A percentile compares a stretch with the other conserved stretches of the same genome.
Conservation (phyloP, 495 filamentous ascomycete species). For the Aspergillus cavernicola region DNA sequence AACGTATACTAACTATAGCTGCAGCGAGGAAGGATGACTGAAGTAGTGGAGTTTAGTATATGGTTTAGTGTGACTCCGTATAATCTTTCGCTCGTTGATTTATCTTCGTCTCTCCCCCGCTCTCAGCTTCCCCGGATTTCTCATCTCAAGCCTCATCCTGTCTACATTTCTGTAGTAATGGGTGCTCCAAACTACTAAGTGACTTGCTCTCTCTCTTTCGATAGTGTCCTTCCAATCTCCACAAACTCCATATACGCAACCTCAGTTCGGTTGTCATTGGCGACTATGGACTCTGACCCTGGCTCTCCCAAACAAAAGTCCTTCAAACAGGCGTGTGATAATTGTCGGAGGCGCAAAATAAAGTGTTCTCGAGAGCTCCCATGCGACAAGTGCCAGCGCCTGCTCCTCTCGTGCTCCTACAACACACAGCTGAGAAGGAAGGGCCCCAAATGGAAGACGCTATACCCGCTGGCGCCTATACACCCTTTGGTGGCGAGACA, state of each 20-base stretch:
- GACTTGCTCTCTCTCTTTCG: too few relatives aligned
- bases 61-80: neutral
- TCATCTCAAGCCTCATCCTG: too few relatives aligned
- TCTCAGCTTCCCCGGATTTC: conserved; percentile 19
- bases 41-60: too few relatives aligned
- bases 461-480: conserved; percentile 42
- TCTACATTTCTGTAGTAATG: too few relatives aligned
- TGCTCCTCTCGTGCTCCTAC: conserved; percentile 46
- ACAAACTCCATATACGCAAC: neutral
- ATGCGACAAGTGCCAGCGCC: conserved; percentile 43
- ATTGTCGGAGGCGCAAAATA: conserved; percentile 44
- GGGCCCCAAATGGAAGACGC: conserved; percentile 43
- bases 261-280: neutral
- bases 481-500: conserved; percentile 32
- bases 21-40: too few relatives aligned
- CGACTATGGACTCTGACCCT: conserved; percentile 21
- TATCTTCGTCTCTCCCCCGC: conserved; percentile 10
- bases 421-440: conserved; percentile 43
- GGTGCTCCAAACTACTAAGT: too few relatives aligned
- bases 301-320: conserved; percentile 22
- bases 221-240: neutral
- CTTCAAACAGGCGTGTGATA: conserved; percentile 44
- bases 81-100: conserved; percentile 3
- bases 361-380: conserved; percentile 43
- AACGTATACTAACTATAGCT: conserved; percentile 5